These are phyloP conservation scores for Theobroma cacao DNA, from an alignment of 345 rosid species.

Conservation along the genomic window DNA sequence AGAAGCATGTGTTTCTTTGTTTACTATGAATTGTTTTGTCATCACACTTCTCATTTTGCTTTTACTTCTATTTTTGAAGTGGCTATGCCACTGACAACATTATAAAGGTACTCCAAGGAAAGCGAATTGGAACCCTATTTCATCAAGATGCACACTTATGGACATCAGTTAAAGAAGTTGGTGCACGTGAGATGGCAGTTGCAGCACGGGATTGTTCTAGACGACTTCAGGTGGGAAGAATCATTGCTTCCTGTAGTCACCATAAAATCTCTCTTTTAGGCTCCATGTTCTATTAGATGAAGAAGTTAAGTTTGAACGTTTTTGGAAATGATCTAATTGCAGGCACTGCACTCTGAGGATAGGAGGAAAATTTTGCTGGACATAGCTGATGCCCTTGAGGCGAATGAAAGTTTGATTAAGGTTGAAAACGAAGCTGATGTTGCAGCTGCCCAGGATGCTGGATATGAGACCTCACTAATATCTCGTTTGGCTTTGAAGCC, in stretches of 20 bases:
- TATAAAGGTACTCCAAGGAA: conserved; percentile 50
- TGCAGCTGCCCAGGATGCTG: conserved; percentile 45
- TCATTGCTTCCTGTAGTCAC: neutral
- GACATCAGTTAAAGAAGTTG: conserved; percentile 30
- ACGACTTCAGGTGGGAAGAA: conserved; percentile 46
- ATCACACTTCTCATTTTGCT: neutral
- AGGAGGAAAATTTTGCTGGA: conserved; percentile 48
- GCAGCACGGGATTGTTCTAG: conserved; percentile 57
- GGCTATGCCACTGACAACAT: conserved; percentile 48
- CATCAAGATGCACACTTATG: conserved; percentile 50
- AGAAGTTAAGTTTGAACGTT: conserved; percentile 7
- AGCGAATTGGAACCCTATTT: conserved; percentile 47
- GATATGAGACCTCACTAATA: conserved; percentile 43
- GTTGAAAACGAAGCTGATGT: conserved; percentile 59
- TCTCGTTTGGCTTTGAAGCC: conserved; percentile 51
- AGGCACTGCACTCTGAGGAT: conserved; percentile 43
- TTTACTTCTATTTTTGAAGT: conserved; percentile 25
- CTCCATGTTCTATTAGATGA: neutral
- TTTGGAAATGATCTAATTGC: conserved; percentile 8
- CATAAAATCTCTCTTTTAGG: neutral
- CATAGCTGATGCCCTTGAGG: conserved; percentile 51
- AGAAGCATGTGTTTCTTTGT: neutral
- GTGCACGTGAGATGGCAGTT: conserved; percentile 53
- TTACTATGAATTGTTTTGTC: neutral
- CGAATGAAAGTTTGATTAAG: conserved; percentile 42